Evolutionary conservation across 108 stramenopile species (phyloP), one percentile per base, ranked within the genome.

Genomic region (Nitzschia palea): DNA sequence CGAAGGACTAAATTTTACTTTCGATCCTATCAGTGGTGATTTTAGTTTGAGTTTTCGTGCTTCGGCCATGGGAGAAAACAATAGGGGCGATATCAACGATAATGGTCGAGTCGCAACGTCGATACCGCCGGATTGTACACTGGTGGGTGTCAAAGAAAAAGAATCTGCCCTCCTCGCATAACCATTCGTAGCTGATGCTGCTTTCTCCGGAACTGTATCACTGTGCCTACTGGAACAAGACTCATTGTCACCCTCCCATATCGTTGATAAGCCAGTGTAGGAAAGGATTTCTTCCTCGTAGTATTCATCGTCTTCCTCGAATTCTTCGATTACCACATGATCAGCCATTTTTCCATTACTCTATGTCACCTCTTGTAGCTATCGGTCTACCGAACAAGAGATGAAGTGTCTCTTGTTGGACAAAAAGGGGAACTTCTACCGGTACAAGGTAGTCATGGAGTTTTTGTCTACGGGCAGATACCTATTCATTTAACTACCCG

Each of bases 11-110:
- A 6, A 6, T 20, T 22, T 40, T 10, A 18, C 12, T 60, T 25
- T 4, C 15, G 6, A 26, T 28, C 54, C 54, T 12, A 30, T 31
- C 27, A 55, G 17, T 4, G 54, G 54, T 32, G 54, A 55, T 20
- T 55, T 55, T 20, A 48, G 4, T 48, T 48, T 32, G n/a, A 55
- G 5, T 40, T 60, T 60, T 6, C 59, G 59, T 8, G 59, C 59
- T 32, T 60, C 32, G 15, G 59, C 36, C 59, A 60, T 60, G 59
- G 59, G 59, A 1, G 59, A 60, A 60, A 60, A 60, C 8, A 60
- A n/a, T 15, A 26, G 22, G 2, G 59, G 59, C 10, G 59, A 60
- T 5, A 60, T 40, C 59, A 60, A 42, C 15, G 23, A 12, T 6
- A 60, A 25, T n/a, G n/a, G n/a, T n/a, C n/a, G n/a, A n/a, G n/a